Base-by-base conservation (phyloP, 129 eudicot genomes). In the Scalesia atractyloides region DNA sequence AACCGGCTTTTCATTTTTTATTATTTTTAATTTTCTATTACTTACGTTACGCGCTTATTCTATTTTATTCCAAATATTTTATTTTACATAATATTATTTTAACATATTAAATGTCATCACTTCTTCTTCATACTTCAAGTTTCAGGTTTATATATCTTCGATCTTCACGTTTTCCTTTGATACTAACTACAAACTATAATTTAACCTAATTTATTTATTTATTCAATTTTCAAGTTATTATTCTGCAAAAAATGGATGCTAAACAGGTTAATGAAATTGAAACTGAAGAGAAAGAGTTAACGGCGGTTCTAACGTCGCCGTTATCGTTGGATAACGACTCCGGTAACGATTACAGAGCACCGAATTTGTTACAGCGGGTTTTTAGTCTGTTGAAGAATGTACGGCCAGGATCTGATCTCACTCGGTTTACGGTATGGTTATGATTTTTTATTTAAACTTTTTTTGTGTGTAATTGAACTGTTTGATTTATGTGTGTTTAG, bases 371-470 rank as follows among this genome's bases (percentile, higher is more conserved):
- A 20, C 86, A 83, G 30, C 87, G 92, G 4, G 16, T 91, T 1
- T 82, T 88, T 5, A 81, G 87, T 79, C 87, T 91, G 22, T 70
- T 91, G 33, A 76, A 65, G 59, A 88, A 47, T 60, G 84, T 88
- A 11, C 84, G 96, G 6, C 86, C 90, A 0, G 96, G 96, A 69
- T 81, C 97, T 34, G 97, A 91, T 74, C 96, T 91, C 76, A 91
- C 91, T 63, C 87, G 86, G 7, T 84, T 84, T 36, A 81, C 88
- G 88, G 97, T 79, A 82, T 44, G 77, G 56, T 1, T 20, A 2
- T 11, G 3, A n/a, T 12, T 36, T 13, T 67, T 5, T 47, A 15
- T 20, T 7, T 51, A n/a, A n/a, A n/a, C n/a, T 22, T 9, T 5
- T 52, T 19, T 8, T 18, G 2, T 64, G 52, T 26, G 13, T 47